A percentile compares a stretch with the other conserved stretches of the same genome.
These are phyloP conservation scores for Phytophthora idaei DNA, from an alignment of 352 stramenopile genomes.

Conservation along the genomic window DNA sequence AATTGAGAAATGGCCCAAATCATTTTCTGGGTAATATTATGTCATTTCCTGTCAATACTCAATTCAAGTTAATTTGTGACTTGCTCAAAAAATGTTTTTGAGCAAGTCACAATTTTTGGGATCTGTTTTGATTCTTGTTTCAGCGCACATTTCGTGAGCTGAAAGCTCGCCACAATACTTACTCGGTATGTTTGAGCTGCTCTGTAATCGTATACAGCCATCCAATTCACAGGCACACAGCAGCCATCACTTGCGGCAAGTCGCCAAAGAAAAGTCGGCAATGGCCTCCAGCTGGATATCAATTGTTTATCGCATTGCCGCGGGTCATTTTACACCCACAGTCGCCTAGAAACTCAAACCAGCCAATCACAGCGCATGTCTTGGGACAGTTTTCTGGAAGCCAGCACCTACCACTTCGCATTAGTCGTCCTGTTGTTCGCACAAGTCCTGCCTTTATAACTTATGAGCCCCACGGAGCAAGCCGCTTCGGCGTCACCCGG, in stretches of 20 bases:
- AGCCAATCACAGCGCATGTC: slow-evolving; percentile 21
- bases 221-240: background rate
- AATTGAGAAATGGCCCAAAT: no score
- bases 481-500: slow-evolving; percentile 4
- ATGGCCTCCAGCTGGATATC: background rate
- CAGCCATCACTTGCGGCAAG: background rate
- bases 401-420: slow-evolving; percentile 29
- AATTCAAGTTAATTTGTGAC: no score
- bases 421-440: slow-evolving; percentile 3
- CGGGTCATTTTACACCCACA: slow-evolving; percentile 27
- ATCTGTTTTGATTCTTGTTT: no score
- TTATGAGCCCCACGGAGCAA: slow-evolving; percentile 39
- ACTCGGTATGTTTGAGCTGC: no score
- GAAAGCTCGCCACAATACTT: no score
- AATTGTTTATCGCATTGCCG: slow-evolving; percentile 11
- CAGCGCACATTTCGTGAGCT: no score
- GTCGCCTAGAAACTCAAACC: background rate
- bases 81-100: no score
- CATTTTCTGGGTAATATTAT: no score
- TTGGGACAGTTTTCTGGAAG: slow-evolving; percentile 25
- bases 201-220: no score
- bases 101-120: no score
- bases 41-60: no score
- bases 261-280: background rate
- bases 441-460: slow-evolving; percentile 17